phyloP scores from a whole-genome alignment of 2,329 filamentous ascomycete species.

The Trichoderma citrinoviride region DNA sequence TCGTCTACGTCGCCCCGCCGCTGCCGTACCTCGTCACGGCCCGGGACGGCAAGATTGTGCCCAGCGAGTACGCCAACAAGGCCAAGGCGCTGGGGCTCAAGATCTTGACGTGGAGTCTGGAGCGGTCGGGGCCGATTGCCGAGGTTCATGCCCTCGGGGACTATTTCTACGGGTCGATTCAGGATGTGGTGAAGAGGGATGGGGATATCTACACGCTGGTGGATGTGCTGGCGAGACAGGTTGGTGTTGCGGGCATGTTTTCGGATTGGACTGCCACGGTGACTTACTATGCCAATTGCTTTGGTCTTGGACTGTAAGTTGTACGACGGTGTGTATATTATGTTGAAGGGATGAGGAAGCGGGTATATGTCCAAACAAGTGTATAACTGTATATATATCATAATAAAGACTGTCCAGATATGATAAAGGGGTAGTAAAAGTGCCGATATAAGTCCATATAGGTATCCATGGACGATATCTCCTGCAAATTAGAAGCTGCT shows the following conservation, averaged over 20 bases:
- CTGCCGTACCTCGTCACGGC: constrained; percentile 59
- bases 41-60: constrained; percentile 54
- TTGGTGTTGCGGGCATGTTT: constrained; percentile 62
- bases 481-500: neutral
- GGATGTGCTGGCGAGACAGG: constrained; percentile 60
- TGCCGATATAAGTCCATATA: too few species aligned
- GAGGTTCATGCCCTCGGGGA: constrained; percentile 45
- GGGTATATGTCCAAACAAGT: neutral
- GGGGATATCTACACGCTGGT: constrained; percentile 66
- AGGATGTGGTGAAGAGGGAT: constrained; percentile 56
- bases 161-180: constrained; percentile 57
- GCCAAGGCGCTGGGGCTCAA: constrained; percentile 61
- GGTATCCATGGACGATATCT: neutral
- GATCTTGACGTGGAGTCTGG: constrained; percentile 67
- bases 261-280: constrained; percentile 67
- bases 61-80: constrained; percentile 59
- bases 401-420: too few species aligned
- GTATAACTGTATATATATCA: neutral
- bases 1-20: constrained; percentile 62
- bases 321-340: too few species aligned
- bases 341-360: neutral
- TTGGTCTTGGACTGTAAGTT: constrained; percentile 38
- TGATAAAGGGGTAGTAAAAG: too few species aligned
- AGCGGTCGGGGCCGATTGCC: constrained; percentile 60
- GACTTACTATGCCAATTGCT: constrained; percentile 71